These are phyloP conservation scores for Amphicarpaea edgeworthii DNA, from an alignment of 306 rosid genomes.

Conservation along the genomic window DNA sequence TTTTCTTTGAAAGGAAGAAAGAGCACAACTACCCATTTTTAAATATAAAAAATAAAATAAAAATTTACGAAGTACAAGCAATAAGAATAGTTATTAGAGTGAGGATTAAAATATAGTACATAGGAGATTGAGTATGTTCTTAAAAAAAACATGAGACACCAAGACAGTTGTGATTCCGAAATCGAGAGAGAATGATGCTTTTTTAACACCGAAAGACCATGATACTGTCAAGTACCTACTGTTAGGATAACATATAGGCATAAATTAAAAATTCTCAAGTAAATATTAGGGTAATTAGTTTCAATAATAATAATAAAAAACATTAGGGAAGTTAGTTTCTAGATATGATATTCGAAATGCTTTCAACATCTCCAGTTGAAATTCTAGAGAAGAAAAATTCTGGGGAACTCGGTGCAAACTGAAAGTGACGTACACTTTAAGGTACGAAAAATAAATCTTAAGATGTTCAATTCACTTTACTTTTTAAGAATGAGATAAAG, in stretches of 20 bases:
- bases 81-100: conserved; percentile 9
- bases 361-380: neutral
- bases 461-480: neutral
- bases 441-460: conserved; percentile 3
- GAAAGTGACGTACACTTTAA: conserved; percentile 29
- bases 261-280: conserved; percentile 8
- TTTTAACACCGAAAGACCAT: conserved; percentile 7
- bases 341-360: neutral
- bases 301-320: too few relatives aligned
- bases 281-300: neutral
- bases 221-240: conserved; percentile 11
- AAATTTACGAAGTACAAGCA: conserved; percentile 23
- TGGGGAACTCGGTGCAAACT: neutral
- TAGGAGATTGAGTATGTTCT: neutral
- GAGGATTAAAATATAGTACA: neutral
- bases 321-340: neutral
- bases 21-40: neutral
- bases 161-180: neutral
- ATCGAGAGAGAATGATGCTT: neutral
- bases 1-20: conserved; percentile 22
- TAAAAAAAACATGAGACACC: conserved; percentile 14
- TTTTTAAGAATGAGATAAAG: neutral
- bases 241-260: conserved; percentile 9
- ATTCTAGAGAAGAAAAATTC: neutral
- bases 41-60: neutral